phyloP scores from a whole-genome alignment of 179 eudicot genomes.

The Spergularia azorica region DNA sequence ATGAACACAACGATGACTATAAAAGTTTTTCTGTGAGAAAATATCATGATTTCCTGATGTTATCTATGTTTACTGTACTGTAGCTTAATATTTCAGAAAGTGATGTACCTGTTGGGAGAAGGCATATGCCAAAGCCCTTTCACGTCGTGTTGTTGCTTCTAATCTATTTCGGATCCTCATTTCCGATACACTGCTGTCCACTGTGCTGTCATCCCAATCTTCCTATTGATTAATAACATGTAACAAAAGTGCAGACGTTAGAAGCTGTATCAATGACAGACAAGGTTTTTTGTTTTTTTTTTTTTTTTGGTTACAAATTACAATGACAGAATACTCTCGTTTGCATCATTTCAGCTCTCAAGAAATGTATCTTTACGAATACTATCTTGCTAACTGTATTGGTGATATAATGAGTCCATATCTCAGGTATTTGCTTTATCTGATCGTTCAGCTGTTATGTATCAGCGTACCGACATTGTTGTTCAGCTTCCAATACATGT shows the following conservation, averaged over 20 bases:
- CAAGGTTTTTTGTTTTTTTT: too few relatives aligned
- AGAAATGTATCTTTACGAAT: too few relatives aligned
- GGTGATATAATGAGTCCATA: too few relatives aligned
- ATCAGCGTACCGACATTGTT: too few relatives aligned
- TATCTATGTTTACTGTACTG: neutral
- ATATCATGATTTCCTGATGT: neutral
- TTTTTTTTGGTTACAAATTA: too few relatives aligned
- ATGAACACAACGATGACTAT: neutral
- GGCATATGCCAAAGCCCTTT: slow-evolving; percentile 85
- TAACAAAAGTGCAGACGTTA: neutral
- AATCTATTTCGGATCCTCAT: slow-evolving; percentile 62
- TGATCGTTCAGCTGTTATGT: too few relatives aligned
- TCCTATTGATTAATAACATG: slow-evolving; percentile 39
- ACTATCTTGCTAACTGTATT: too few relatives aligned
- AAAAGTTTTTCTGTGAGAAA: neutral
- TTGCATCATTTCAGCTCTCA: too few relatives aligned
- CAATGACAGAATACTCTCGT: too few relatives aligned
- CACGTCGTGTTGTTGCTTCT: slow-evolving; percentile 86
- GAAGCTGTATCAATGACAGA: neutral
- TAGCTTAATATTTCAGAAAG: neutral
- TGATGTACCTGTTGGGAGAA: slow-evolving; percentile 78
- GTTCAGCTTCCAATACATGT: too few relatives aligned
- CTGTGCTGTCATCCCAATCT: slow-evolving; percentile 83
- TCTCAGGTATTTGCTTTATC: too few relatives aligned
- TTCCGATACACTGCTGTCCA: slow-evolving; percentile 60